Evolutionary conservation across 148 eudicot genomes (phyloP), one percentile per base, ranked within the genome.

Genomic region (Salicornia ramosissima): DNA sequence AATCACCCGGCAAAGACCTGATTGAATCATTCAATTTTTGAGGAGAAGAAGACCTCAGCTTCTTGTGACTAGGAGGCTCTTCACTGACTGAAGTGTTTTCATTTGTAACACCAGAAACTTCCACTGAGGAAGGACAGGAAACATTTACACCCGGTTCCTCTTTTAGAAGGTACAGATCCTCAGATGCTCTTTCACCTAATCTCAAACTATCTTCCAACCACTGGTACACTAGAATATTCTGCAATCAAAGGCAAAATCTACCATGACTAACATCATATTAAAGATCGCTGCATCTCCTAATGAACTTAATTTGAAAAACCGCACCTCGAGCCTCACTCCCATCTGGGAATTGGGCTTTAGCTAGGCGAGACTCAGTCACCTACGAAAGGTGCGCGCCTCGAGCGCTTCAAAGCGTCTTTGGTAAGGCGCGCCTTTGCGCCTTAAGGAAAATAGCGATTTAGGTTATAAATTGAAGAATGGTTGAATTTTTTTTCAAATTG

Each of bases 171-270:
- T 87, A 90, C 1, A 74, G 21, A 73, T 79, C 85, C 70, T 90
- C 87, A 4, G 87, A 67, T 65, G 70, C 84, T 76, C 78, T 90
- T 79, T 87, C 80, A 58, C 98, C 97, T 63, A 56, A 31, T 34
- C 74, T 85, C 82, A 94, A 78, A 82, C 96, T 87, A 74, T 90
- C 96, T 77, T 94, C 98, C 47, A 94, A 68, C 97, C 97, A 94
- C 78, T 86, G 89, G 66, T 88, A 90, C 65, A 30, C 71, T 69
- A 94, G 83, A 78, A 84, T 53, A n/a, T 57, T 79, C 98, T 94
- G 90, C 70, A 70, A 51, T 60, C 40, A 28, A 7, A 5, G 60
- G 55, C 18, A 74, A 65, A 51, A 55, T 72, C 68, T 4, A 19
- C 26, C 15, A 26, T 75, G 18, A 70, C 30, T 1, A 18, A 24